These are phyloP conservation scores for Neofusicoccum ribis DNA, from an alignment of 2,329 filamentous ascomycete genomes.

Conservation along the genomic window DNA sequence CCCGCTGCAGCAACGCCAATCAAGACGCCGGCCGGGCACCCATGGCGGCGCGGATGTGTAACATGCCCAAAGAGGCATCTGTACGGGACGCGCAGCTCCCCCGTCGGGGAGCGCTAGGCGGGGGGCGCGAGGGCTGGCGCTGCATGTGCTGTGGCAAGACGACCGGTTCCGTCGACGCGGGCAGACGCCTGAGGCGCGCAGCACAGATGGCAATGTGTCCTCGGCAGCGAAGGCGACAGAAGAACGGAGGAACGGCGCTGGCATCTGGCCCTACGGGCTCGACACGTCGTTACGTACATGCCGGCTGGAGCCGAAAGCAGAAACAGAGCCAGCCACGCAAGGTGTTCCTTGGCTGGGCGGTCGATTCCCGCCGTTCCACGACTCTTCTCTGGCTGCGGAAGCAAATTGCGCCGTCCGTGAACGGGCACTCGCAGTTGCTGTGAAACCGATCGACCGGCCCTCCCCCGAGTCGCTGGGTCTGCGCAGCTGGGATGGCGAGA, in stretches of 20 bases:
- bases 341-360: slow-evolving; percentile 10
- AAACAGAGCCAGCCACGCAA: slow-evolving; percentile 15
- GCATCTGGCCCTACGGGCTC: background rate
- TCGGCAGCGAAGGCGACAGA: slow-evolving; percentile 1
- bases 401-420: slow-evolving; percentile 9
- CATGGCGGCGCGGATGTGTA: slow-evolving; percentile 4
- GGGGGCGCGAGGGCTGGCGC: background rate
- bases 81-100: slow-evolving; percentile 7
- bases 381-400: slow-evolving; percentile 6
- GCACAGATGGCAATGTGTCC: background rate
- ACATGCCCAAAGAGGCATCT: slow-evolving; percentile 14
- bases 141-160: slow-evolving; percentile 11
- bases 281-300: slow-evolving; percentile 17
- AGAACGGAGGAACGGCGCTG: background rate
- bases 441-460: slow-evolving; percentile 18
- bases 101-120: slow-evolving; percentile 3
- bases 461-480: slow-evolving; percentile 8
- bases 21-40: background rate
- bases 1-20: background rate
- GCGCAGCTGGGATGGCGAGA: background rate
- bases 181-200: background rate
- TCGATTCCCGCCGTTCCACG: slow-evolving; percentile 17
- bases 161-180: background rate
- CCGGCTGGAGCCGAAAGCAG: slow-evolving; percentile 15
- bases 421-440: slow-evolving; percentile 5